Conservation (phyloP, 345 rosid genomes). For the Turritis glabra region DNA sequence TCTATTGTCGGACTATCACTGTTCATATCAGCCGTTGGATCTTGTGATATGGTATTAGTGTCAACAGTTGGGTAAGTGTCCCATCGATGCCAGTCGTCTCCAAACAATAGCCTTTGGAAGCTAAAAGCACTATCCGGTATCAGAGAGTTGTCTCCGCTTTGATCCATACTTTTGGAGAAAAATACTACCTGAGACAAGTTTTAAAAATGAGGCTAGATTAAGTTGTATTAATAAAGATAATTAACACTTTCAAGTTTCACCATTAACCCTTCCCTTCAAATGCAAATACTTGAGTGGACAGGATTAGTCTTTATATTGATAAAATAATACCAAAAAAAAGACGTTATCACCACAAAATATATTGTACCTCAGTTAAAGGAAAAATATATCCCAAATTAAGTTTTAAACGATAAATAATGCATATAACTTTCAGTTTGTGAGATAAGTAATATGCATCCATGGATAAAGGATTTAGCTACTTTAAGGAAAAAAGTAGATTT, state of each 20-base stretch:
- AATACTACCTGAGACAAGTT: background rate
- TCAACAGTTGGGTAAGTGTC: slow-evolving; percentile 24
- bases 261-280: background rate
- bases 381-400: background rate
- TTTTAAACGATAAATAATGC: background rate
- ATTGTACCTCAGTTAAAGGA: background rate
- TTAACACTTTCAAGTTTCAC: background rate
- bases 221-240: background rate
- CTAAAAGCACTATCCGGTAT: background rate
- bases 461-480: background rate
- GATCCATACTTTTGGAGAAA: slow-evolving; percentile 2
- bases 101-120: slow-evolving; percentile 15
- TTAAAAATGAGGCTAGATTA: background rate
- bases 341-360: background rate
- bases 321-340: background rate
- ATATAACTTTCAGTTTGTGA: background rate
- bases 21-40: background rate
- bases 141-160: background rate
- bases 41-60: background rate
- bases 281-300: background rate
- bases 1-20: slow-evolving; percentile 1
- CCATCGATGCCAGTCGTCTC: slow-evolving; percentile 28
- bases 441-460: background rate
- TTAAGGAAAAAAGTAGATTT: background rate
- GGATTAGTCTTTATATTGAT: background rate